A percentile compares a stretch with the other conserved stretches of the same genome.
Evolutionary conservation across 306 rosid genomes (phyloP).

Genomic region (Astragalus glycyphyllos): DNA sequence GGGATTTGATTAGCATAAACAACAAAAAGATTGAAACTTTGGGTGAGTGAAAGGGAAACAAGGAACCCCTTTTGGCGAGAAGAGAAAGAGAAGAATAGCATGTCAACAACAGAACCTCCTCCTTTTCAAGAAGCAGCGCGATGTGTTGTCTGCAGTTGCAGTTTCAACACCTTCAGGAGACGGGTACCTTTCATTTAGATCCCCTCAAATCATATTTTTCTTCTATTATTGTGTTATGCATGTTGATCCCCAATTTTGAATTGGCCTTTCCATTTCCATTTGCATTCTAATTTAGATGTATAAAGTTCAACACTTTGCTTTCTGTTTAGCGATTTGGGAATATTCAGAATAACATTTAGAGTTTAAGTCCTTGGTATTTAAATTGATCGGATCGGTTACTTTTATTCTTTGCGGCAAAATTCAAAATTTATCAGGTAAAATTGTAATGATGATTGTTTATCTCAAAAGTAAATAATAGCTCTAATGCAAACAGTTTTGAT

Average conservation of each 20-base stretch:
- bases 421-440: not conserved
- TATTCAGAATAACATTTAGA: not conserved
- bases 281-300: conserved; percentile 16
- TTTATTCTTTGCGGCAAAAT: conserved; percentile 6
- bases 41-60: not conserved
- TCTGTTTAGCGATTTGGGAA: conserved; percentile 17
- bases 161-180: conserved; percentile 93
- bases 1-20: conserved; percentile 27
- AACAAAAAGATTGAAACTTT: conserved; percentile 12
- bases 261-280: not conserved
- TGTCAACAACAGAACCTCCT: conserved; percentile 77
- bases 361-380: not conserved
- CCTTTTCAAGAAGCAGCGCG: conserved; percentile 87
- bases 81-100: conserved; percentile 29
- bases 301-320: conserved; percentile 15
- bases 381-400: conserved; percentile 2
- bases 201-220: not conserved
- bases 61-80: conserved; percentile 30
- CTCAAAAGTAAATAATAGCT: conserved; percentile 7
- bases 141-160: conserved; percentile 95
- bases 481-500: conserved; percentile 1
- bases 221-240: not conserved
- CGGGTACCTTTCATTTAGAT: conserved; percentile 54
- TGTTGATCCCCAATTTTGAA: conserved; percentile 5
- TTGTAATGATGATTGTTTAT: not conserved